These are phyloP conservation scores for Diaporthe eres DNA, from an alignment of 2,329 filamentous ascomycete genomes.

Conservation along the genomic window DNA sequence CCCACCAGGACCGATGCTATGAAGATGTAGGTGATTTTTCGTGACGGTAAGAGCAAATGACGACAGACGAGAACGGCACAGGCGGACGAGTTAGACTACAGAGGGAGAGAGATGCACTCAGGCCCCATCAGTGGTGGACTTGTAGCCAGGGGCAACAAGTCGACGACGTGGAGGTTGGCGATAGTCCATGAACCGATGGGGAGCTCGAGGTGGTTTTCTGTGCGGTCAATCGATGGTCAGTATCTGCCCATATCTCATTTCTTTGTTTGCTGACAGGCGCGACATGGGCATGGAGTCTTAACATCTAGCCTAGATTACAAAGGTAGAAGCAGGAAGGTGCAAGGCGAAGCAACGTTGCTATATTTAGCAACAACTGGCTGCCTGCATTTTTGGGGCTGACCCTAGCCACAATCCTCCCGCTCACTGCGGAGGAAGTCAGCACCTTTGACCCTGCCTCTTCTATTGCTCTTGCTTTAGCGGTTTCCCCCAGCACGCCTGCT, in stretches of 20 bases:
- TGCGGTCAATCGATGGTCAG: background rate
- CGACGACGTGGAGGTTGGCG: background rate
- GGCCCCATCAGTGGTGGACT: background rate
- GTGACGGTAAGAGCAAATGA: background rate
- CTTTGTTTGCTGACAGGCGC: slow-evolving; percentile 1
- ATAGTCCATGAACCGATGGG: background rate
- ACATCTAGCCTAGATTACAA: background rate
- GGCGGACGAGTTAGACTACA: background rate
- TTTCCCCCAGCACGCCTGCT: background rate
- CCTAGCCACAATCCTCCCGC: slow-evolving; percentile 30
- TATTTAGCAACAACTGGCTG: slow-evolving; percentile 24
- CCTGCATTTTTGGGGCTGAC: background rate
- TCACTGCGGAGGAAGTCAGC: background rate
- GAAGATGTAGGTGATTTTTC: background rate
- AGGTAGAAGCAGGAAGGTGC: background rate
- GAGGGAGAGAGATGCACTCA: background rate
- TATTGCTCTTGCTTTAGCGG: background rate
- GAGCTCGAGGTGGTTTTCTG: background rate
- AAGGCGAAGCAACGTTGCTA: slow-evolving; percentile 27
- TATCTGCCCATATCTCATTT: background rate
- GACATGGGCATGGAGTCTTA: background rate
- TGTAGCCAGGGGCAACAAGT: background rate
- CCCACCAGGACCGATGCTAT: background rate
- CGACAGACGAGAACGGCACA: background rate
- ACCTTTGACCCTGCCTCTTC: background rate